These are phyloP conservation scores for Elsinoe australis DNA, from an alignment of 2,329 filamentous ascomycete species.

Conservation along the genomic window DNA sequence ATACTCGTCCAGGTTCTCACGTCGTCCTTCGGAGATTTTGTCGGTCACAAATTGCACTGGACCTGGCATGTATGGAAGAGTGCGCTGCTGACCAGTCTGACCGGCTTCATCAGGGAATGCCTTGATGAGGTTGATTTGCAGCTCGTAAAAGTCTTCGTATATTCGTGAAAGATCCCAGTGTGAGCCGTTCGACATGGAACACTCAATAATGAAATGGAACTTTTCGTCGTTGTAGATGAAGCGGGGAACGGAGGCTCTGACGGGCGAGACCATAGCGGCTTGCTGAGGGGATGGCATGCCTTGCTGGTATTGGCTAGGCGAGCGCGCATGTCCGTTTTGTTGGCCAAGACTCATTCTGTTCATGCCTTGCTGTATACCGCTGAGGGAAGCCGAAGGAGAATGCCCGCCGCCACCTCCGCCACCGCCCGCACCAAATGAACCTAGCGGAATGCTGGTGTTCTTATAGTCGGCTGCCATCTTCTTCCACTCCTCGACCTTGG, in stretches of 20 bases:
- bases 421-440: slow-evolving; percentile 65
- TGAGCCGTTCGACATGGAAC: slow-evolving; percentile 77
- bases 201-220: slow-evolving; percentile 97
- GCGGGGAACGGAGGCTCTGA: slow-evolving; percentile 76
- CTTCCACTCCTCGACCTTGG: slow-evolving; percentile 97
- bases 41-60: slow-evolving; percentile 98
- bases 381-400: not conserved
- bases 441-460: slow-evolving; percentile 94
- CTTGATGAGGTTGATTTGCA: slow-evolving; percentile 89
- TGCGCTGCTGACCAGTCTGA: slow-evolving; percentile 66
- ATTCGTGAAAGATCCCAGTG: slow-evolving; percentile 91
- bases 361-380: slow-evolving; percentile 46
- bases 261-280: slow-evolving; percentile 56
- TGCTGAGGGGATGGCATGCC: slow-evolving; percentile 24
- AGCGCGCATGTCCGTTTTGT: slow-evolving; percentile 31
- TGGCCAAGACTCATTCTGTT: slow-evolving; percentile 72
- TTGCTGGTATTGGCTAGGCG: slow-evolving; percentile 31
- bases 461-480: slow-evolving; percentile 99
- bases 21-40: slow-evolving; percentile 84
- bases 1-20: slow-evolving; percentile 90
- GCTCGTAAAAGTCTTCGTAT: slow-evolving; percentile 98
- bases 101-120: slow-evolving; percentile 89
- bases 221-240: slow-evolving; percentile 97
- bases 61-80: slow-evolving; percentile 93
- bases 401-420: too few species aligned